Evolutionary conservation across 805 yeast species (phyloP).

Genomic region (Sugiyamaella qingdaonensis): DNA sequence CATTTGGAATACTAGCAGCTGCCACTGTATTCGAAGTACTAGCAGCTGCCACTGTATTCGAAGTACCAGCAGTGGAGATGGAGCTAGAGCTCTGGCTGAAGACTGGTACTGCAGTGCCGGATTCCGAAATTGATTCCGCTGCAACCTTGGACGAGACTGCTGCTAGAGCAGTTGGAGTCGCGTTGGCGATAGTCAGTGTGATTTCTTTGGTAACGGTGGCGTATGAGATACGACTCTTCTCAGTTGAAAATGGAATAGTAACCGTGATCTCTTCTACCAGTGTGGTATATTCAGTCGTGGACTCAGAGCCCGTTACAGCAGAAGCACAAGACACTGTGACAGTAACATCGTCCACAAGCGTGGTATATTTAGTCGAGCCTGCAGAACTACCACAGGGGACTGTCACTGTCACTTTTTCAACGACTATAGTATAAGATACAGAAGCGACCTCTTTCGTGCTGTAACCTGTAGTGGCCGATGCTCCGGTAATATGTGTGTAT

Average conservation of each 20-base stretch:
- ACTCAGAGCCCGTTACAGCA: slow-evolving; percentile 15
- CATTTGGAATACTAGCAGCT: too few relatives aligned
- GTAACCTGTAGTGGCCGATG: background rate
- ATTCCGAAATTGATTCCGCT: too few relatives aligned
- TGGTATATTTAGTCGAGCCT: slow-evolving; percentile 1
- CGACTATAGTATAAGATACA: slow-evolving; percentile 7
- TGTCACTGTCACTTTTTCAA: slow-evolving; percentile 1
- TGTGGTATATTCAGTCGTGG: background rate
- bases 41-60: too few relatives aligned
- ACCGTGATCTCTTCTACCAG: background rate
- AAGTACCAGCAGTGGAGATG: too few relatives aligned
- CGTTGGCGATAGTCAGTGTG: too few relatives aligned
- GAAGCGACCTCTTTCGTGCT: background rate
- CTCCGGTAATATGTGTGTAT: background rate
- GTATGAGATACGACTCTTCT: background rate
- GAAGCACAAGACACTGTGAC: slow-evolving; percentile 49
- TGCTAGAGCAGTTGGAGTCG: too few relatives aligned
- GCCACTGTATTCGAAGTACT: too few relatives aligned
- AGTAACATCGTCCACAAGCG: slow-evolving; percentile 31
- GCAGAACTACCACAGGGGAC: background rate
- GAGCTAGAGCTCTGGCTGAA: too few relatives aligned
- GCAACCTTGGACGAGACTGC: too few relatives aligned
- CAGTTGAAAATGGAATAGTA: background rate
- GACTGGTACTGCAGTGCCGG: too few relatives aligned
- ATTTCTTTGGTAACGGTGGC: background rate